phyloP scores from a whole-genome alignment of 164 flowering plant species.

The Saururus chinensis region DNA sequence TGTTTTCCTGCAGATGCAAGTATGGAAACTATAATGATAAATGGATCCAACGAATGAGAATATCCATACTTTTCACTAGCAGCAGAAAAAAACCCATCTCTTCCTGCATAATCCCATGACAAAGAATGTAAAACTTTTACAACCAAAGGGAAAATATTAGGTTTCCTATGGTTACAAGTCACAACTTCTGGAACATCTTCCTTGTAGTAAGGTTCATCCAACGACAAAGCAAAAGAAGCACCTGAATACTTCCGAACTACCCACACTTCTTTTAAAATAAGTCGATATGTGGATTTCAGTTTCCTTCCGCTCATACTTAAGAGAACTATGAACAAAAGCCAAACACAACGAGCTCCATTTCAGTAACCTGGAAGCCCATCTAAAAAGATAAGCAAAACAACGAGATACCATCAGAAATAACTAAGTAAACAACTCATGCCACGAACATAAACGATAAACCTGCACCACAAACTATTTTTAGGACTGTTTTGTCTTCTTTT shows the following conservation, averaged over 20 bases:
- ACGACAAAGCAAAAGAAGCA: slow-evolving; percentile 9
- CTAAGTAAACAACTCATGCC: too few relatives aligned
- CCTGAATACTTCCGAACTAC: background rate
- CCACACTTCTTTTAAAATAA: background rate
- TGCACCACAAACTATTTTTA: too few relatives aligned
- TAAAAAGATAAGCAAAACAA: too few relatives aligned
- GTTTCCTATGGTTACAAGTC: background rate
- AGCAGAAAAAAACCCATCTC: slow-evolving; percentile 20
- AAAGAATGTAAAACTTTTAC: slow-evolving; percentile 33
- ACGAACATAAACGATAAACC: too few relatives aligned
- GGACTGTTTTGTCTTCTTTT: too few relatives aligned
- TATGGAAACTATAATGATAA: slow-evolving; percentile 27
- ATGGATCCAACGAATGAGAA: slow-evolving; percentile 26
- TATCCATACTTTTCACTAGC: slow-evolving; percentile 24
- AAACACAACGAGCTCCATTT: background rate
- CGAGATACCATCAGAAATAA: too few relatives aligned
- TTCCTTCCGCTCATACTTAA: background rate
- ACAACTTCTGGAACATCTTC: background rate
- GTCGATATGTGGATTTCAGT: background rate
- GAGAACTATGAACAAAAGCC: background rate
- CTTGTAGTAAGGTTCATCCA: slow-evolving; percentile 4
- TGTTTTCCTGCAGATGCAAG: slow-evolving; percentile 37
- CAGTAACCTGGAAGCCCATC: background rate
- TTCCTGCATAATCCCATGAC: slow-evolving; percentile 28
- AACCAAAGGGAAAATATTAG: slow-evolving; percentile 21